Conservation (phyloP, 1,284 basidiomycete genomes). For the Moesziomyces aphidis region DNA sequence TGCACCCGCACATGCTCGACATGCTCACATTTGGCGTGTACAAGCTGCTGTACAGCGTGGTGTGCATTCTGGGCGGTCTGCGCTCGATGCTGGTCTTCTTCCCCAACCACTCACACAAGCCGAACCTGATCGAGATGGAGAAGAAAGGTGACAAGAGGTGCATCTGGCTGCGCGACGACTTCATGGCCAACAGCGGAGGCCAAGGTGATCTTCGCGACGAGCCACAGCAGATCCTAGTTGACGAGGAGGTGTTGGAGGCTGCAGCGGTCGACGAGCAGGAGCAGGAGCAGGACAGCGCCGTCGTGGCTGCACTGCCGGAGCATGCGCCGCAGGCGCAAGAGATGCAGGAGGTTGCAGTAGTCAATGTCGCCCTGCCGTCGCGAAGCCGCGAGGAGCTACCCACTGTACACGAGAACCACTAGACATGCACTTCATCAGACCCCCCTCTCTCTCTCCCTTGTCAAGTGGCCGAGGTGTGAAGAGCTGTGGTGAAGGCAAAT, state of each 20-base stretch:
- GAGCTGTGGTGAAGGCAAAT: no score
- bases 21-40: slow-evolving; percentile 35
- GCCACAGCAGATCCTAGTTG: slow-evolving; percentile 19
- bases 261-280: neutral
- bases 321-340: neutral
- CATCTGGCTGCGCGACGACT: slow-evolving; percentile 28
- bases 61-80: slow-evolving; percentile 25
- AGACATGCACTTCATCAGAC: neutral
- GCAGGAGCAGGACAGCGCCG: neutral
- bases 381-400: slow-evolving; percentile 17
- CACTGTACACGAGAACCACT: slow-evolving; percentile 14
- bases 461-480: no score
- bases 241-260: slow-evolving; percentile 1
- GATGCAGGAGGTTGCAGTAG: neutral
- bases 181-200: slow-evolving; percentile 27
- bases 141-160: slow-evolving; percentile 22
- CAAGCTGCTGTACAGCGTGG: slow-evolving; percentile 33
- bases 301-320: slow-evolving; percentile 1
- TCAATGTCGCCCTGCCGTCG: slow-evolving; percentile 5
- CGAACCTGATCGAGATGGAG: slow-evolving; percentile 29
- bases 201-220: slow-evolving; percentile 30
- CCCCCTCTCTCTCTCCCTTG: no score
- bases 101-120: slow-evolving; percentile 23
- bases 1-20: slow-evolving; percentile 32
- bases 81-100: slow-evolving; percentile 28